Evolutionary conservation across 495 filamentous ascomycete species (phyloP).

Genomic region (Aspergillus incahuasiensis): DNA sequence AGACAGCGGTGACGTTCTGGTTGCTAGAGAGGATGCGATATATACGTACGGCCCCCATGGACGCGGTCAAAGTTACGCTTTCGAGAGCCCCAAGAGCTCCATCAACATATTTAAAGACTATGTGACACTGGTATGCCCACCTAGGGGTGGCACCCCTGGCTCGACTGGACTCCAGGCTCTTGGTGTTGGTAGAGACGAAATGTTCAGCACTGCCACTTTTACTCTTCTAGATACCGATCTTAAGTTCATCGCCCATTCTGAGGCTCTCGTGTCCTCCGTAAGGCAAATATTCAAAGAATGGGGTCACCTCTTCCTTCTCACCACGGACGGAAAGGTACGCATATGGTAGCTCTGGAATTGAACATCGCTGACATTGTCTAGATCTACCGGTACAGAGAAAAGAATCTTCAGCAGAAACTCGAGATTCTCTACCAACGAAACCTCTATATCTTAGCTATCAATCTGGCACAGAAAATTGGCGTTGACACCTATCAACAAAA

Average conservation of each 20-base stretch:
- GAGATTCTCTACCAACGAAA: slow-evolving; percentile 94
- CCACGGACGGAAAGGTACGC: slow-evolving; percentile 80
- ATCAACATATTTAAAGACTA: slow-evolving; percentile 81
- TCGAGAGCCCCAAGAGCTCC: slow-evolving; percentile 83
- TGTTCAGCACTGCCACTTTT: slow-evolving; percentile 79
- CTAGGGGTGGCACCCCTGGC: slow-evolving; percentile 52
- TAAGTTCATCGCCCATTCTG: slow-evolving; percentile 85
- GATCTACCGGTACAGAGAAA: slow-evolving; percentile 90
- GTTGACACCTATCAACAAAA: slow-evolving; percentile 76
- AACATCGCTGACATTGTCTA: slow-evolving; percentile 27
- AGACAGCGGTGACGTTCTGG: slow-evolving; percentile 75
- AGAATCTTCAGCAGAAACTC: slow-evolving; percentile 80
- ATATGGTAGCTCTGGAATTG: background rate
- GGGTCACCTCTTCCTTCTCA: slow-evolving; percentile 85
- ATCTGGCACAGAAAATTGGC: slow-evolving; percentile 84
- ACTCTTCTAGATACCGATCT: slow-evolving; percentile 85
- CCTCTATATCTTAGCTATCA: slow-evolving; percentile 86
- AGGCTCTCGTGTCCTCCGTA: slow-evolving; percentile 73
- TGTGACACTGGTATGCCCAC: slow-evolving; percentile 82
- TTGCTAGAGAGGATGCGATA: slow-evolving; percentile 89
- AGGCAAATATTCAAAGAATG: slow-evolving; percentile 79
- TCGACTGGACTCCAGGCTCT: slow-evolving; percentile 56
- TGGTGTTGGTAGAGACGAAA: slow-evolving; percentile 59
- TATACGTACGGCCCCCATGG: slow-evolving; percentile 88
- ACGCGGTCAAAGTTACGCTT: slow-evolving; percentile 79